phyloP scores from a whole-genome alignment of 140 eudicot species.

The Ambrosia hybrid region DNA sequence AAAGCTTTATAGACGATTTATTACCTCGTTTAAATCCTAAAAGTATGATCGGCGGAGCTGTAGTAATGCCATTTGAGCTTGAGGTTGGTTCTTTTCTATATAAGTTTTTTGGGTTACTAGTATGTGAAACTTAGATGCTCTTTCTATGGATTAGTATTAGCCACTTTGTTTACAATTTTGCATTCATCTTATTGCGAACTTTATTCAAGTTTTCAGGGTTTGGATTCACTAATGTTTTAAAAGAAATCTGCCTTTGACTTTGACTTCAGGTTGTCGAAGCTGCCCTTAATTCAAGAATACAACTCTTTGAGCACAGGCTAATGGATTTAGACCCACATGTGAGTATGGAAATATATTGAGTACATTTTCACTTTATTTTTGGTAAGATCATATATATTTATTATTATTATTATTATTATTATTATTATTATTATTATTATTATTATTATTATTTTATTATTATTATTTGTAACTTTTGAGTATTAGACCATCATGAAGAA shows the following conservation, averaged over 20 bases:
- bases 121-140: not conserved
- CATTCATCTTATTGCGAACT: slow-evolving; percentile 2
- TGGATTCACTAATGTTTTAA: not conserved
- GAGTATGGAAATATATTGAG: slow-evolving; percentile 61
- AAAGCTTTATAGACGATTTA: slow-evolving; percentile 88
- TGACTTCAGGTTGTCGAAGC: slow-evolving; percentile 89
- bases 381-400: not conserved
- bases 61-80: slow-evolving; percentile 94
- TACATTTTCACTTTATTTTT: slow-evolving; percentile 22
- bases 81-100: slow-evolving; percentile 58
- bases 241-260: not conserved
- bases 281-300: slow-evolving; percentile 86
- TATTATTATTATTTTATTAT: too few species aligned
- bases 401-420: too few species aligned
- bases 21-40: slow-evolving; percentile 91
- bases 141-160: not conserved
- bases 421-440: too few species aligned
- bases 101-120: slow-evolving; percentile 14
- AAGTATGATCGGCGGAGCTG: slow-evolving; percentile 68
- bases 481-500: slow-evolving; percentile 6
- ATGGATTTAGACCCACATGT: slow-evolving; percentile 98
- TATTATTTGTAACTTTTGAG: not conserved
- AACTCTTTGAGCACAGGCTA: slow-evolving; percentile 73
- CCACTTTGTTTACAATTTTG: not conserved
- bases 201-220: slow-evolving; percentile 7